Evolutionary conservation across 768 basidiomycete genomes (phyloP), one percentile per base, ranked within the genome.

Genomic region (Hypholoma fasciculare): DNA sequence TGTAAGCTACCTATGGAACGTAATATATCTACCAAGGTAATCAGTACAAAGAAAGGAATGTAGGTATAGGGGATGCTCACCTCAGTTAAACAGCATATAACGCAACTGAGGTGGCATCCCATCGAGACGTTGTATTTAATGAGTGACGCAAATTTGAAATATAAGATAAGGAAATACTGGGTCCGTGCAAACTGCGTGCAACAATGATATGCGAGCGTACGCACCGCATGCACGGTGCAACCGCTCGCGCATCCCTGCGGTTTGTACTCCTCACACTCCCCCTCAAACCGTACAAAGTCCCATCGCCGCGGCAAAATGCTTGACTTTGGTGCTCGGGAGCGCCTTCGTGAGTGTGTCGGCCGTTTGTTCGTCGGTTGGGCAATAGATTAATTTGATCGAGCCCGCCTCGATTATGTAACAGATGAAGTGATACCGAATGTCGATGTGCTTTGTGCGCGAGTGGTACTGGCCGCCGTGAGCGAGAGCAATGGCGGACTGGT

Each of bases 261-360:
- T 39, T 39, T 39, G 38, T 39, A 39, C 11, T 39, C 38, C 38
- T 17, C 3, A 46, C 44, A 55, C 43, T 54, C 56, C 49, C 56
- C 56, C 62, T 63, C 62, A 63, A 63, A 49, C 44, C 46, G 56
- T 46, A 43, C 52, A 23, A 27, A 60, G 56, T 57, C 60, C 60
- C 47, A 63, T 48, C 12, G n/a, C n/a, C n/a, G n/a, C n/a, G n/a
- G n/a, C n/a, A n/a, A n/a, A n/a, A n/a, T n/a, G n/a, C n/a, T n/a
- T n/a, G n/a, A n/a, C n/a, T n/a, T n/a, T n/a, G n/a, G n/a, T n/a
- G n/a, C n/a, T n/a, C n/a, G n/a, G n/a, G n/a, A n/a, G n/a, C n/a
- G n/a, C n/a, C n/a, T n/a, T n/a, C n/a, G n/a, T n/a, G n/a, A n/a
- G n/a, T n/a, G n/a, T n/a, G n/a, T n/a, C n/a, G n/a, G n/a, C n/a